phyloP scores from a whole-genome alignment of 371 early-diverging fungal species.

The Rhizopus delemar region DNA sequence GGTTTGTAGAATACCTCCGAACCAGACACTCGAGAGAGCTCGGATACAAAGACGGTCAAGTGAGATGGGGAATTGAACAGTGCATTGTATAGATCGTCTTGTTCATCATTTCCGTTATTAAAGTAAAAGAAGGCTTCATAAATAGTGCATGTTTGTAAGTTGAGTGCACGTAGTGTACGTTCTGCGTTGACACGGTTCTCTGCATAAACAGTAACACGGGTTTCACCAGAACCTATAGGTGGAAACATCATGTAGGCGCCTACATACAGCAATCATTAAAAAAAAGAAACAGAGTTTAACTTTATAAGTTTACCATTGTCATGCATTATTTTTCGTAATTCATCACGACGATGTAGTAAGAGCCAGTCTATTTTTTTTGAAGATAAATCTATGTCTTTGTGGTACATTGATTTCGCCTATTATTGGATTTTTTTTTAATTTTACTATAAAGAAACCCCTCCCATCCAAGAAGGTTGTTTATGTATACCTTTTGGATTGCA shows the following conservation, averaged over 20 bases:
- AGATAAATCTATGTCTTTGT: constrained; percentile 44
- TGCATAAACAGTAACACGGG: constrained; percentile 62
- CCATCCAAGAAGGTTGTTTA: background rate
- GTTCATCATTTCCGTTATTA: constrained; percentile 21
- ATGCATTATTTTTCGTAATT: constrained; percentile 67
- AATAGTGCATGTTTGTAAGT: constrained; percentile 57
- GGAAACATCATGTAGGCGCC: constrained; percentile 65
- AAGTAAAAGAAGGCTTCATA: constrained; percentile 64
- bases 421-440: background rate
- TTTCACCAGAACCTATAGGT: constrained; percentile 57
- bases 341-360: constrained; percentile 59
- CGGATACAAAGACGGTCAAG: constrained; percentile 43
- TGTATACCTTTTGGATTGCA: constrained; percentile 36
- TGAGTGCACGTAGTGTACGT: constrained; percentile 68
- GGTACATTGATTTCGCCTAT: constrained; percentile 48
- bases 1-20: constrained; percentile 57
- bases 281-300: background rate
- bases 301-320: constrained; percentile 62
- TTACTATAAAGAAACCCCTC: background rate
- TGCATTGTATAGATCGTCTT: constrained; percentile 2
- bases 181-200: constrained; percentile 71
- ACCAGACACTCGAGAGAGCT: constrained; percentile 56
- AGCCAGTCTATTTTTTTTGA: constrained; percentile 82
- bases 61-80: constrained; percentile 41
- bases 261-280: background rate